Base-by-base conservation (phyloP, 2,329 filamentous ascomycete species). In the Ophiostoma angusticollis region DNA sequence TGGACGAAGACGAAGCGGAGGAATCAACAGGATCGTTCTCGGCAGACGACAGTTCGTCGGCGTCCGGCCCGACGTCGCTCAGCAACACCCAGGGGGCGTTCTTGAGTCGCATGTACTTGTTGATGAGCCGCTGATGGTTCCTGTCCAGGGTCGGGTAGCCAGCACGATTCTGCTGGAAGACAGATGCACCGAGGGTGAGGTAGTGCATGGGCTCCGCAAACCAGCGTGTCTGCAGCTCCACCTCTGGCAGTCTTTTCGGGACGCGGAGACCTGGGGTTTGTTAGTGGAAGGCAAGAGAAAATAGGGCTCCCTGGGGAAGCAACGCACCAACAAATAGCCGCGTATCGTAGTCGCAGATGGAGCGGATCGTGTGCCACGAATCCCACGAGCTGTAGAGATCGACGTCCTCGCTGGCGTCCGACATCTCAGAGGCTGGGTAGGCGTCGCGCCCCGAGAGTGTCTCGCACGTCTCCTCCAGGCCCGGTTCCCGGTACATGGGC, bases 321-420 rank as follows among this genome's bases (percentile, higher is more conserved):
- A n/a, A n/a, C n/a, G n/a, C n/a, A n/a, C 69, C 73, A 59, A 95
- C 75, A 52, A 77, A 80, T 27, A 98, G 68, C 56, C 85, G 75
- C 41, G 71, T 62, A 58, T 80, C 80, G 60, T 98, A 96, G 61
- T 79, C 81, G 70, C 86, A 95, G 41, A 85, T 67, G 38, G 78
- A 80, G 38, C 91, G 74, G 52, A 98, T 81, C 17, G 80, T 69
- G 56, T 98, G 80, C 91, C 91, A 98, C 1, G 82, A 80, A 59
- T 96, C 87, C 93, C 93, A 98, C 3, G 79, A 71, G 38, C 78
- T 78, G 58, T 84, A 91, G 1, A 82, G 58, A 51, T 89, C 80
- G 44, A 79, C 63, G 17, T 75, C 68, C 23, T 65, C 62, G 6
- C 52, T 50, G 24, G 58, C 48, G 11, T 58, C 54, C 2, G 56